Evolutionary conservation across 345 rosid species (phyloP).

Genomic region (Draba incana): DNA sequence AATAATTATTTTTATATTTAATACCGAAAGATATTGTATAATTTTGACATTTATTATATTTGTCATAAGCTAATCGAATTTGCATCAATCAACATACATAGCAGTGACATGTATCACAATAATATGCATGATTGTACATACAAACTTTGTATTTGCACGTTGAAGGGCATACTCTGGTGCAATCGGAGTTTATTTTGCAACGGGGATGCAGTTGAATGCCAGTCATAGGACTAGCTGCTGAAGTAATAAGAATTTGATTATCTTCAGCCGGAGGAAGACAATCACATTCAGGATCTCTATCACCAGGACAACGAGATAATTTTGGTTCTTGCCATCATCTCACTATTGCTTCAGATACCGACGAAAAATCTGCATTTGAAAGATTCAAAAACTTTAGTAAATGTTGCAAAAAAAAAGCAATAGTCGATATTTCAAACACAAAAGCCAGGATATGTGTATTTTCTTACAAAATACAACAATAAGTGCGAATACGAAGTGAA

Average conservation of each 20-base stretch:
- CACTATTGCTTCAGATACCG: not conserved
- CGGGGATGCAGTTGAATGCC: not conserved
- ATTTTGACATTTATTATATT: not conserved
- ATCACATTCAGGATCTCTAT: not conserved
- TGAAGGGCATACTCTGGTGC: slow-evolving; percentile 3
- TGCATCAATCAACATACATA: slow-evolving; percentile 10
- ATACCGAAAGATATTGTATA: too few relatives aligned
- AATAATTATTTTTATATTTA: too few relatives aligned
- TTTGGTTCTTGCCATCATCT: not conserved
- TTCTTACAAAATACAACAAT: slow-evolving; percentile 26
- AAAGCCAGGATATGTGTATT: not conserved
- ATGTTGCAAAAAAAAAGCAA: not conserved
- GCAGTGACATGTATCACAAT: slow-evolving; percentile 2
- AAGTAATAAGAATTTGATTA: not conserved
- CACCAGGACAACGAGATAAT: too few relatives aligned
- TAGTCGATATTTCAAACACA: too few relatives aligned
- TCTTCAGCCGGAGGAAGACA: slow-evolving; percentile 7
- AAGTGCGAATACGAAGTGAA: slow-evolving; percentile 10
- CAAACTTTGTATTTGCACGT: slow-evolving; percentile 30
- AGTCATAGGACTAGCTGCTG: not conserved
- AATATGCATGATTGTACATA: not conserved
- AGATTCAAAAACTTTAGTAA: not conserved
- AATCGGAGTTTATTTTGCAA: not conserved
- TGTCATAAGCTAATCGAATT: not conserved
- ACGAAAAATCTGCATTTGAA: not conserved